These are phyloP conservation scores for Elsinoe australis DNA, from an alignment of 2,329 filamentous ascomycete genomes.

Conservation along the genomic window DNA sequence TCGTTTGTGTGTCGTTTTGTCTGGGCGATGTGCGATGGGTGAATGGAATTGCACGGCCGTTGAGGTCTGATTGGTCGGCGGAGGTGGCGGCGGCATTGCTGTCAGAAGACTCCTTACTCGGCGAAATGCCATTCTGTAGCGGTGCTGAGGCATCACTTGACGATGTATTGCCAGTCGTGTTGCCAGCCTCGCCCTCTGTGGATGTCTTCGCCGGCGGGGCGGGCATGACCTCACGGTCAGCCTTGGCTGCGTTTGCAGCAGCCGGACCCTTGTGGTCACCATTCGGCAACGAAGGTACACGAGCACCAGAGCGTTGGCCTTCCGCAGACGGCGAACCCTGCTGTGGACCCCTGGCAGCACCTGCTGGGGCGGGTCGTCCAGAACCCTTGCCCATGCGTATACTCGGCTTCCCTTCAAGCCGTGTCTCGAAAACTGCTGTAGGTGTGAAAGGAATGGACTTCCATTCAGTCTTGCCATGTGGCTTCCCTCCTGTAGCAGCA, in stretches of 20 bases:
- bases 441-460: slow-evolving; percentile 74
- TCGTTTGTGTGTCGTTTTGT: slow-evolving; percentile 19
- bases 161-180: neutral
- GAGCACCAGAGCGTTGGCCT: slow-evolving; percentile 28
- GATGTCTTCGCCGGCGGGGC: slow-evolving; percentile 20
- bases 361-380: slow-evolving; percentile 48
- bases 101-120: neutral
- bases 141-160: neutral
- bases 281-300: slow-evolving; percentile 16
- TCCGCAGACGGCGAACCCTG: slow-evolving; percentile 27
- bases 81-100: neutral
- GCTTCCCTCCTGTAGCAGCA: slow-evolving; percentile 44
- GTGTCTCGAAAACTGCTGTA: slow-evolving; percentile 78
- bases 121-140: slow-evolving; percentile 6
- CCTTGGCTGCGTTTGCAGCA: slow-evolving; percentile 18
- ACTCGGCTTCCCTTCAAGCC: slow-evolving; percentile 45
- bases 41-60: slow-evolving; percentile 2
- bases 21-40: slow-evolving; percentile 17
- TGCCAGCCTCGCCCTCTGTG: neutral
- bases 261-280: slow-evolving; percentile 14
- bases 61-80: slow-evolving; percentile 9
- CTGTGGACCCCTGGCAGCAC: slow-evolving; percentile 37
- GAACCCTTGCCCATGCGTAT: slow-evolving; percentile 44
- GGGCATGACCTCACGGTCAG: slow-evolving; percentile 27
- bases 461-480: slow-evolving; percentile 73